Conservation (phyloP, 225 moss, liverwort and hornwort genomes). For the Physcomitrium patens region DNA sequence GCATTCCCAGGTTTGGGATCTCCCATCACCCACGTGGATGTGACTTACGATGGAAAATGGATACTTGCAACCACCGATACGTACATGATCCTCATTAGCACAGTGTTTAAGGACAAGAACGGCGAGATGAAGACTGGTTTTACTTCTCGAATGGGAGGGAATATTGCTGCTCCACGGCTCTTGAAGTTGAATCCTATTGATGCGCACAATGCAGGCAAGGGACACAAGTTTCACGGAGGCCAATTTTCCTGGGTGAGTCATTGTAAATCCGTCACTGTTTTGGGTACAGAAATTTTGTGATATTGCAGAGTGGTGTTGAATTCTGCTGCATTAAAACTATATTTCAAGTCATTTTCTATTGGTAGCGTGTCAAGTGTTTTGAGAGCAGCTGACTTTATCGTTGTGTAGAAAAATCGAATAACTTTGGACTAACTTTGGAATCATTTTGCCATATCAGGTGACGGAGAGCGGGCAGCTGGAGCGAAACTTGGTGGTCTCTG, state of each 20-base stretch:
- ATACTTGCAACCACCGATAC: constrained; percentile 68
- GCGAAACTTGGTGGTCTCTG: constrained; percentile 87
- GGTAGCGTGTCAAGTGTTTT: background rate
- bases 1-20: constrained; percentile 71
- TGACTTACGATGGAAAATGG: constrained; percentile 77
- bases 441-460: constrained; percentile 51
- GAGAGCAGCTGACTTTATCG: background rate
- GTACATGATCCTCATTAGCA: constrained; percentile 73
- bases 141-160: constrained; percentile 61
- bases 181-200: constrained; percentile 65
- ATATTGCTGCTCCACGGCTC: constrained; percentile 64
- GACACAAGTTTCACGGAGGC: constrained; percentile 68
- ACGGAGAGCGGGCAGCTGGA: constrained; percentile 93
- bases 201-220: constrained; percentile 62
- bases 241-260: constrained; percentile 66
- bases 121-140: constrained; percentile 63
- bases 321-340: background rate
- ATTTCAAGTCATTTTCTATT: background rate
- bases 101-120: constrained; percentile 68
- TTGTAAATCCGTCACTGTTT: background rate
- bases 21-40: constrained; percentile 74
- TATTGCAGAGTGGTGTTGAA: background rate
- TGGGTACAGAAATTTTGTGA: background rate
- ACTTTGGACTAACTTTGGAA: background rate
- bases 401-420: background rate